Base-by-base conservation (phyloP, 768 basidiomycete species). In the Dacryopinax spathularia region DNA sequence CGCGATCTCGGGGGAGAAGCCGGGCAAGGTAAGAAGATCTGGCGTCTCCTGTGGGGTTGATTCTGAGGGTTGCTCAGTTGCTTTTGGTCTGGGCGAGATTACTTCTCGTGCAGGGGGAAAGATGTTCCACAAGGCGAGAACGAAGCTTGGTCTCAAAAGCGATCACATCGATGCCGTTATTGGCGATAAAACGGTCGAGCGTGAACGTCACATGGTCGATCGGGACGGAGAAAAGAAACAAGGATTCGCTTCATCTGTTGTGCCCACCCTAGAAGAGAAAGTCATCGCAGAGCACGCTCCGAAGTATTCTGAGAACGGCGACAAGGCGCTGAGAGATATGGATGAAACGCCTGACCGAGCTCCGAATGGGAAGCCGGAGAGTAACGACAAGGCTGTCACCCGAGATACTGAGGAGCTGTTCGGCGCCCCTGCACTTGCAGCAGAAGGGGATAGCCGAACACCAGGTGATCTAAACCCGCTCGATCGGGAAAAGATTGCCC, bases 261-360 rank as follows among this genome's bases (percentile, higher is more conserved):
- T 88, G 1, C 87, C 88, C 1, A 87, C 83, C 0, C 70, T 88
- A 13, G 89, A 89, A 71, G 85, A 88, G 72, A 83, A 84, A 71
- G 77, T 76, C 1, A 74, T 86, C 29, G 70, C 74, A 13, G 87
- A 89, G 67, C 70, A 73, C 31, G 73, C 75, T 16, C 78, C 79
- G 3, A 72, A 74, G 3, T 65, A 69, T 33, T 72, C 77, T 16
- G 72, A 78, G 60, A 66, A 66, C 1, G 66, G 70, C 13, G 71
- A 62, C 33, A 60, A 68, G 4, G 67, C 74, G 2, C 69, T 75
- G 16, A 64, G 68, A 29, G 73, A 77, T 41, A 72, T 71, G n/a
- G 62, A 70, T n/a, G 68, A 69, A 15, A 67, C 16, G 65, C 67
- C n/a, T 62, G 43, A 33, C 33, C 65, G 16, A 65, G 68, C 34